phyloP scores from a whole-genome alignment of 2,329 filamentous ascomycete genomes.

The Sporothrix luriei region DNA sequence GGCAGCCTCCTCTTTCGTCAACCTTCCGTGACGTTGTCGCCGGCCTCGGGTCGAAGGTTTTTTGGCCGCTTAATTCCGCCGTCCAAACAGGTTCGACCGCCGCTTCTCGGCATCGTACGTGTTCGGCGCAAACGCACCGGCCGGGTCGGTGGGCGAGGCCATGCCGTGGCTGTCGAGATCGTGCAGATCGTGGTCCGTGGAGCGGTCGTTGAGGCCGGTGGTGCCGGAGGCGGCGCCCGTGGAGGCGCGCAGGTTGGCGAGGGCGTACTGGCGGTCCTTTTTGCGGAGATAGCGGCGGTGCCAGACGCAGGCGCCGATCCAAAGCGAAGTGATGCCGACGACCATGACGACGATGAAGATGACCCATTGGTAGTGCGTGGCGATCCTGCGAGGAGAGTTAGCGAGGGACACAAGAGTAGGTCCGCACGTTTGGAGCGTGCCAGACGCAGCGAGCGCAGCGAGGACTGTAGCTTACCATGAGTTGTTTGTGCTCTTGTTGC shows the following conservation, averaged over 20 bases:
- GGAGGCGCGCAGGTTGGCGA: slow-evolving; percentile 45
- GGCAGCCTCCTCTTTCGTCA: background rate
- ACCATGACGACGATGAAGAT: slow-evolving; percentile 76
- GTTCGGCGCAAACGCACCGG: slow-evolving; percentile 47
- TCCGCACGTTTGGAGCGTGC: no score
- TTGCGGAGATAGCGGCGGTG: slow-evolving; percentile 73
- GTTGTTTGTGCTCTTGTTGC: slow-evolving; percentile 11
- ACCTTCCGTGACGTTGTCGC: background rate
- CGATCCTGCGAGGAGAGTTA: slow-evolving; percentile 56
- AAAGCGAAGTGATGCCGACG: slow-evolving; percentile 67
- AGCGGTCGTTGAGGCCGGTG: slow-evolving; percentile 34
- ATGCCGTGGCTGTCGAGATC: slow-evolving; percentile 12
- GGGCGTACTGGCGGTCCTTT: slow-evolving; percentile 60
- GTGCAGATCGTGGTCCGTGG: slow-evolving; percentile 19
- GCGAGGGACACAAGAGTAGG: background rate
- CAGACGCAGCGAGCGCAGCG: background rate
- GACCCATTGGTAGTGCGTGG: slow-evolving; percentile 76
- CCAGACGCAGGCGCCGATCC: slow-evolving; percentile 68
- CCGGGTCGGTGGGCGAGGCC: slow-evolving; percentile 38
- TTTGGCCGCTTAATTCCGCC: slow-evolving; percentile 13
- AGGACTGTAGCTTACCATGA: slow-evolving; percentile 29
- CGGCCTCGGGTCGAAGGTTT: background rate
- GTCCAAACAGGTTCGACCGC: slow-evolving; percentile 21
- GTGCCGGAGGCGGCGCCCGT: slow-evolving; percentile 42
- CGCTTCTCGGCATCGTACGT: slow-evolving; percentile 44